These are phyloP conservation scores for Dictyostelium firmibasis DNA, from an alignment of 78 protist genomes.

Conservation along the genomic window DNA sequence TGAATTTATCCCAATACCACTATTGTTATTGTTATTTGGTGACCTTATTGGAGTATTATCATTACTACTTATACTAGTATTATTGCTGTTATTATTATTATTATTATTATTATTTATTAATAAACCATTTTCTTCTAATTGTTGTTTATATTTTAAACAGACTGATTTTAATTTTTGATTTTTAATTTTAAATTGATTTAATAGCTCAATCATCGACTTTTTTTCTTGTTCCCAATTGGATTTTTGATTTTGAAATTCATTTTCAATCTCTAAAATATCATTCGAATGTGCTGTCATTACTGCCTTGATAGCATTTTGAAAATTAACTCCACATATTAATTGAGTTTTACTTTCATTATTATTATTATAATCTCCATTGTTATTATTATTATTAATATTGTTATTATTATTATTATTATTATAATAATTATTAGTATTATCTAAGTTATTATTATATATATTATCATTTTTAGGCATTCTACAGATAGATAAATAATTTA, in stretches of 20 bases:
- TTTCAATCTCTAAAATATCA: slow-evolving; percentile 59
- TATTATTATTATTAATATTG: no score
- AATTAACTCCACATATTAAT: slow-evolving; percentile 13
- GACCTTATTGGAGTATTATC: neutral
- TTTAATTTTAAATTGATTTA: slow-evolving; percentile 26
- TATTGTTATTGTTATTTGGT: neutral
- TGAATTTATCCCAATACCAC: no score
- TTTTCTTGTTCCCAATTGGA: slow-evolving; percentile 32
- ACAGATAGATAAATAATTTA: neutral
- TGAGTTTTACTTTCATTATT: neutral
- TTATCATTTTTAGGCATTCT: neutral
- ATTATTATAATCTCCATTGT: no score
- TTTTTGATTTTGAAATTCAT: slow-evolving; percentile 61
- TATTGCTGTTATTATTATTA: neutral
- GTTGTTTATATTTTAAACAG: neutral
- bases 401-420: neutral
- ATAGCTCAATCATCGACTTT: neutral
- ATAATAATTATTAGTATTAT: neutral
- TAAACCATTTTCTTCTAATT: neutral
- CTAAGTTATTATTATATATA: neutral
- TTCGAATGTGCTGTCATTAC: slow-evolving; percentile 52
- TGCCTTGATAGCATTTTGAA: slow-evolving; percentile 29
- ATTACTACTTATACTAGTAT: neutral
- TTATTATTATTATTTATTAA: neutral
- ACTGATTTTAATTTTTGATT: neutral